Percentiles rank a stretch among this genome's conserved stretches.
These are phyloP conservation scores for Lepidopterella palustris DNA, from an alignment of 495 filamentous ascomycete genomes.

Conservation along the genomic window DNA sequence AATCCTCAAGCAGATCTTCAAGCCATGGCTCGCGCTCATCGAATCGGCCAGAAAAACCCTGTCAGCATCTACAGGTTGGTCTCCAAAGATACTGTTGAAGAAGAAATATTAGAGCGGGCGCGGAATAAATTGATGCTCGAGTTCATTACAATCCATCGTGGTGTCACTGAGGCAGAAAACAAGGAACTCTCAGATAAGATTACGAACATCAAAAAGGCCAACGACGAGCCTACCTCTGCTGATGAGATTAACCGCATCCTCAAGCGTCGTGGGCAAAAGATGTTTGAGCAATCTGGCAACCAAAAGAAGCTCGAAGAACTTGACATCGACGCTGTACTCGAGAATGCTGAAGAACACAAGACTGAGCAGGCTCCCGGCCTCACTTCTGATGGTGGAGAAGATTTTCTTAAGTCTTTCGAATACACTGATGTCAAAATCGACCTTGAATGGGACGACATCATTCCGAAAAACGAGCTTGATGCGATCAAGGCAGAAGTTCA, in stretches of 20 bases:
- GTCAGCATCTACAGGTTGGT: slow-evolving; percentile 94
- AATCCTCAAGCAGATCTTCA: slow-evolving; percentile 98
- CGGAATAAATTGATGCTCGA: slow-evolving; percentile 98
- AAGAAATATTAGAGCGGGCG: slow-evolving; percentile 91
- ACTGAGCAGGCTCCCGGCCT: slow-evolving; percentile 86
- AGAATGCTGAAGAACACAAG: slow-evolving; percentile 90
- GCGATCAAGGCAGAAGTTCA: slow-evolving; percentile 85
- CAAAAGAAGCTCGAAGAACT: slow-evolving; percentile 94
- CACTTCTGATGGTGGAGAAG: slow-evolving; percentile 84
- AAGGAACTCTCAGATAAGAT: slow-evolving; percentile 66
- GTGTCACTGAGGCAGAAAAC: slow-evolving; percentile 82
- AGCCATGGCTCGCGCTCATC: slow-evolving; percentile 95
- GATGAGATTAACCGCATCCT: slow-evolving; percentile 91
- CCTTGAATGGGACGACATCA: slow-evolving; percentile 95
- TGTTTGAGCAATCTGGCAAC: slow-evolving; percentile 95
- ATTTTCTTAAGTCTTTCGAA: slow-evolving; percentile 82
- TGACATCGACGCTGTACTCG: slow-evolving; percentile 96
- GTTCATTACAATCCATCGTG: slow-evolving; percentile 93
- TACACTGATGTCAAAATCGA: slow-evolving; percentile 93
- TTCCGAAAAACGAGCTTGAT: slow-evolving; percentile 85
- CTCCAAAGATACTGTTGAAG: slow-evolving; percentile 95
- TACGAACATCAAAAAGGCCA: slow-evolving; percentile 43
- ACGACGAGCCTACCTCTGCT: slow-evolving; percentile 71
- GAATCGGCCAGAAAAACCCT: slow-evolving; percentile 92
- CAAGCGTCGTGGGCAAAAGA: slow-evolving; percentile 86